Conservation (phyloP, 768 basidiomycete genomes). For the Favolaschia claudopus region DNA sequence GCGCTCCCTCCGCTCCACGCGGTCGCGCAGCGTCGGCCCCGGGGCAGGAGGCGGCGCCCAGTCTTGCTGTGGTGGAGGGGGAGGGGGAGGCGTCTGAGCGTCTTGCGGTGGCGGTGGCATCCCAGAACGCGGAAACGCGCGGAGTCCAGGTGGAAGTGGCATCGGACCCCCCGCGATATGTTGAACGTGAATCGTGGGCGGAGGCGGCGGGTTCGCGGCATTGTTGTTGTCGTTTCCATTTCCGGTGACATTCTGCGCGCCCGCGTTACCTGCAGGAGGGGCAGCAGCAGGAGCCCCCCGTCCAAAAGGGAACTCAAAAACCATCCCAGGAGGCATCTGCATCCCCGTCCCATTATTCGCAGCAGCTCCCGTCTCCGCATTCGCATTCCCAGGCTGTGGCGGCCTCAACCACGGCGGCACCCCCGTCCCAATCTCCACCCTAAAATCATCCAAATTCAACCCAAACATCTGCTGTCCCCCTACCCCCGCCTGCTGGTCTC, state of each 20-base stretch:
- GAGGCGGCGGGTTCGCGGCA: background rate
- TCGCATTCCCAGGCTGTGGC: background rate
- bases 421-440: background rate
- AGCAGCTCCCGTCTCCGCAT: too few species aligned
- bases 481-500: too few species aligned
- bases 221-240: background rate
- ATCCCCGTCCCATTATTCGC: too few species aligned
- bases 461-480: too few species aligned
- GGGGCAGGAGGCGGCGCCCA: constrained; percentile 73
- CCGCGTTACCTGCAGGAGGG: too few species aligned
- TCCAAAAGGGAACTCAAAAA: too few species aligned
- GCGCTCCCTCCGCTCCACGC: constrained; percentile 75
- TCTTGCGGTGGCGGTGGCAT: constrained; percentile 12
- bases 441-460: background rate
- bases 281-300: too few species aligned
- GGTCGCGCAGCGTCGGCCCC: constrained; percentile 74
- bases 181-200: too few species aligned
- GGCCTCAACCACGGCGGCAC: background rate
- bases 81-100: background rate
- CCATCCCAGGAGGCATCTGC: too few species aligned
- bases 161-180: too few species aligned
- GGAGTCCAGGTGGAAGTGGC: background rate
- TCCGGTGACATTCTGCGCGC: too few species aligned
- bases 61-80: constrained; percentile 29
- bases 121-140: background rate